phyloP scores from a whole-genome alignment of 768 basidiomycete species.

The Hortiboletus flavorubellus region DNA sequence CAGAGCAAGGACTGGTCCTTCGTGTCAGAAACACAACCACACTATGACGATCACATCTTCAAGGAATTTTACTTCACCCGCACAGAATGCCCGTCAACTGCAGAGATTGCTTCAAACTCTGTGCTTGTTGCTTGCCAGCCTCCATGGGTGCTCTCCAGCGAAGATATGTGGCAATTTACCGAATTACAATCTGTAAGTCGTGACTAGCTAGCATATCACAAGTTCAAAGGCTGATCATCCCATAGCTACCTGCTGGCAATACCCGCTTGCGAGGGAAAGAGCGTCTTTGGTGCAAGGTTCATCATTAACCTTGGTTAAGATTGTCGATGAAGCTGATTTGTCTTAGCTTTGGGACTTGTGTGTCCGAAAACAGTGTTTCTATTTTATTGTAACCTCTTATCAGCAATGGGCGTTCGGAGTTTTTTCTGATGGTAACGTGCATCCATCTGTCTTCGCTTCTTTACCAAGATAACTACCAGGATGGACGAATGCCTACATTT shows the following conservation, averaged over 20 bases:
- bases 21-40: conserved; percentile 30
- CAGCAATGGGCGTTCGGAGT: conserved; percentile 60
- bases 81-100: conserved; percentile 15
- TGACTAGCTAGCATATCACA: background rate
- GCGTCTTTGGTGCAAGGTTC: conserved; percentile 61
- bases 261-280: conserved; percentile 49
- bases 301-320: background rate
- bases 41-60: conserved; percentile 41
- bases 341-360: conserved; percentile 50
- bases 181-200: conserved; percentile 33
- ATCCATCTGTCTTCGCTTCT: background rate
- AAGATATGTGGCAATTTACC: conserved; percentile 53
- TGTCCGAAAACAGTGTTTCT: conserved; percentile 43
- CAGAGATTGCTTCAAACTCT: conserved; percentile 31
- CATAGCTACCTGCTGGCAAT: conserved; percentile 26
- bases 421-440: conserved; percentile 49
- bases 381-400: conserved; percentile 60
- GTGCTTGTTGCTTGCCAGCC: conserved; percentile 58
- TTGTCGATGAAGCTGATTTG: conserved; percentile 6
- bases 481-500: conserved; percentile 52
- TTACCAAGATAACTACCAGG: conserved; percentile 33
- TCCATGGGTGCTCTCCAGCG: conserved; percentile 53
- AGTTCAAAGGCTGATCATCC: background rate
- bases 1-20: conserved; percentile 43
- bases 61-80: conserved; percentile 45